Evolutionary conservation across 345 rosid genomes (phyloP).

Genomic region (Gossypium rotundifolium): DNA sequence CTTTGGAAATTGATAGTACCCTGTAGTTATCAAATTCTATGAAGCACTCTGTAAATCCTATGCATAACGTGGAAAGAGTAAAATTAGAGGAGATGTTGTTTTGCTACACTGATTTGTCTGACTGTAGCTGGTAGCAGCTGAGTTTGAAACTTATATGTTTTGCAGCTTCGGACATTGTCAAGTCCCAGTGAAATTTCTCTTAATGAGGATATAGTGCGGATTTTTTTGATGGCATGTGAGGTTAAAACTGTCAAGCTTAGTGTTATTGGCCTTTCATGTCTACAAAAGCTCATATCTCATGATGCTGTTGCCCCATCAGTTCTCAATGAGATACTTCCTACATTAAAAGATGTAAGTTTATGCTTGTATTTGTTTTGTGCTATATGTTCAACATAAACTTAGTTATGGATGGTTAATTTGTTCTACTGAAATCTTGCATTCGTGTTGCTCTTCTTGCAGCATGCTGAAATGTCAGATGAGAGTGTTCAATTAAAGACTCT

Average conservation of each 20-base stretch:
- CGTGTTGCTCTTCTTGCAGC: conserved; percentile 47
- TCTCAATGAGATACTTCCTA: conserved; percentile 68
- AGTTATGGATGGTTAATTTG: neutral
- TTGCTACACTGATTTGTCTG: neutral
- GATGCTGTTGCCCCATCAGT: conserved; percentile 90
- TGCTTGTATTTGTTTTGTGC: neutral
- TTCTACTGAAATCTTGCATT: conserved; percentile 8
- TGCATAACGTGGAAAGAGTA: neutral
- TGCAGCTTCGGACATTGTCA: conserved; percentile 80
- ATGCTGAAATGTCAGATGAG: conserved; percentile 93
- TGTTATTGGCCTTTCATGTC: conserved; percentile 88
- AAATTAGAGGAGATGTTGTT: neutral
- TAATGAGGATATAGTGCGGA: conserved; percentile 77
- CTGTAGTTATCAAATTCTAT: neutral
- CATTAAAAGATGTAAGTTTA: conserved; percentile 74
- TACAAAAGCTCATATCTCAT: conserved; percentile 94
- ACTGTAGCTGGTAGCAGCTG: neutral
- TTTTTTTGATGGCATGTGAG: conserved; percentile 91
- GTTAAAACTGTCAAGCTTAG: conserved; percentile 79
- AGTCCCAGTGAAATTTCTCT: conserved; percentile 80
- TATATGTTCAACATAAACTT: neutral
- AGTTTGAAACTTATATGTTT: neutral
- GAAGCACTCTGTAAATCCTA: neutral
- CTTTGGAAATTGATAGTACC: neutral
- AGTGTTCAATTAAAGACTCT: conserved; percentile 87